Percentiles rank a stretch among this genome's conserved stretches.
Evolutionary conservation across 2,329 filamentous ascomycete species (phyloP).

Genomic region (Microdochium trichocladiopsis): DNA sequence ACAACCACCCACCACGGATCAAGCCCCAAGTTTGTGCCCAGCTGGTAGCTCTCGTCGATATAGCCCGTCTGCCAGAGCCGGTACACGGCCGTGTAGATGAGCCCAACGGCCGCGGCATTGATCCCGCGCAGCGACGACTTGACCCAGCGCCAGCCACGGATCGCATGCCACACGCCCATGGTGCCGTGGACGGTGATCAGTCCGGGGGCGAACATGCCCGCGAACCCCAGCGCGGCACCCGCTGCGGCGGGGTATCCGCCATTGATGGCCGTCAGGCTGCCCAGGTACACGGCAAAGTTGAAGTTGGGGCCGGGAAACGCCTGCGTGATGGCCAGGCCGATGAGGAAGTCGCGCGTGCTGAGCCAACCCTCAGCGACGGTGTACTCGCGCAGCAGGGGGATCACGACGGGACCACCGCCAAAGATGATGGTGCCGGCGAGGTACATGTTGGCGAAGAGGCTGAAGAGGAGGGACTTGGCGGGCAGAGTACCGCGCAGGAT

Average conservation of each 20-base stretch:
- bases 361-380: slow-evolving; percentile 66
- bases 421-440: slow-evolving; percentile 65
- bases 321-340: slow-evolving; percentile 66
- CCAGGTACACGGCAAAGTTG: slow-evolving; percentile 44
- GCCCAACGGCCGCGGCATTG: slow-evolving; percentile 52
- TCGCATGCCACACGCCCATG: slow-evolving; percentile 47
- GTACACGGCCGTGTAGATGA: slow-evolving; percentile 60
- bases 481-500: slow-evolving; percentile 35
- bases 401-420: slow-evolving; percentile 58
- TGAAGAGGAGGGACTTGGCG: slow-evolving; percentile 38
- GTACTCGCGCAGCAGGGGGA: slow-evolving; percentile 54
- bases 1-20: slow-evolving; percentile 63
- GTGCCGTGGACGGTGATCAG: slow-evolving; percentile 40
- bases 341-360: slow-evolving; percentile 60
- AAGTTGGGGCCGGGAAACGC: slow-evolving; percentile 60
- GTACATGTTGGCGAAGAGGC: slow-evolving; percentile 66
- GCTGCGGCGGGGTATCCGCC: slow-evolving; percentile 25
- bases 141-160: slow-evolving; percentile 39
- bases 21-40: slow-evolving; percentile 43
- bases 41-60: slow-evolving; percentile 37
- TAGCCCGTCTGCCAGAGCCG: slow-evolving; percentile 56
- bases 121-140: slow-evolving; percentile 44
- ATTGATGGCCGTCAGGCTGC: slow-evolving; percentile 37
- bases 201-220: slow-evolving; percentile 47
- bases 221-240: slow-evolving; percentile 42